These are phyloP conservation scores for Naganishia onofrii DNA, from an alignment of 768 basidiomycete genomes.

Conservation along the genomic window DNA sequence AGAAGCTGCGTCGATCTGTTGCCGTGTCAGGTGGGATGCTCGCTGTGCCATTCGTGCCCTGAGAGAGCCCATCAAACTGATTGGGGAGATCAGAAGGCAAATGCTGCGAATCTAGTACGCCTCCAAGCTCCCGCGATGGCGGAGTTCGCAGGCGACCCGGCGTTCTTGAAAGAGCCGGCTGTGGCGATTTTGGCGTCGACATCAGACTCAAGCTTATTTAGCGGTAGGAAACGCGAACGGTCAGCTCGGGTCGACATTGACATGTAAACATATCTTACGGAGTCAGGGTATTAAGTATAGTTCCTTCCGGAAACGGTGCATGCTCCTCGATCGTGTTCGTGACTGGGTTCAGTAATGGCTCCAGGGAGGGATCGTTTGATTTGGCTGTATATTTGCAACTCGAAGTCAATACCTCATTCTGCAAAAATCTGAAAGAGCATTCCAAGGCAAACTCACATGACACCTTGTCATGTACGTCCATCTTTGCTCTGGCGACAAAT, in stretches of 20 bases:
- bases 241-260: neutral
- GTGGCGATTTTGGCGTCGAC: conserved; percentile 17
- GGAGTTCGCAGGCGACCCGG: conserved; percentile 33
- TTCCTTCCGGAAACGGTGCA: conserved; percentile 78
- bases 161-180: conserved; percentile 32
- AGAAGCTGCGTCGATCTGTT: neutral
- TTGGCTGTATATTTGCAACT: conserved; percentile 56
- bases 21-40: conserved; percentile 28
- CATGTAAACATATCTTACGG: conserved; percentile 55
- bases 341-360: conserved; percentile 82
- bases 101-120: neutral
- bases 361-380: conserved; percentile 74
- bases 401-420: conserved; percentile 28
- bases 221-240: neutral
- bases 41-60: conserved; percentile 27
- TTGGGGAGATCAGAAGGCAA: neutral
- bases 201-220: conserved; percentile 15
- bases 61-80: neutral
- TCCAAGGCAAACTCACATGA: conserved; percentile 35
- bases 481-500: conserved; percentile 78
- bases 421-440: conserved; percentile 26
- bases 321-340: conserved; percentile 87
- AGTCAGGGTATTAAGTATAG: conserved; percentile 88
- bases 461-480: conserved; percentile 78
- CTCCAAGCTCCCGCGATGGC: conserved; percentile 10